Evolutionary conservation across 352 stramenopile genomes (phyloP).

Genomic region (Globisporangium yorkense): DNA sequence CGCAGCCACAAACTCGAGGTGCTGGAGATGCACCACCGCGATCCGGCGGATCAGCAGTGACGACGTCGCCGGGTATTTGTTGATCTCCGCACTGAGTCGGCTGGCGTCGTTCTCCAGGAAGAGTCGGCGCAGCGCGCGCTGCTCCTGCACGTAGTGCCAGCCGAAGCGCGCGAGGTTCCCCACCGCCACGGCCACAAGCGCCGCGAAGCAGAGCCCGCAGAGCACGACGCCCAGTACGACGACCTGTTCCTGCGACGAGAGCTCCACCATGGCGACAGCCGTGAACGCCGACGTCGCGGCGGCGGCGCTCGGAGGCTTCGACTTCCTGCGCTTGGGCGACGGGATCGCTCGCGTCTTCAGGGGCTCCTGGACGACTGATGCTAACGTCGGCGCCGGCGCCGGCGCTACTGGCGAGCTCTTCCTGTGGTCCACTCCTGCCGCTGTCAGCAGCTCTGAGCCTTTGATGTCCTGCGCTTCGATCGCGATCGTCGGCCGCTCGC

Average conservation of each 20-base stretch:
- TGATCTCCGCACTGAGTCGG: slow-evolving; percentile 23
- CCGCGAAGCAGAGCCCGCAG: slow-evolving; percentile 29
- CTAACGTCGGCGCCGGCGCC: too few species aligned
- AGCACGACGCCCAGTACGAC: slow-evolving; percentile 53
- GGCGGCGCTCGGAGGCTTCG: neutral
- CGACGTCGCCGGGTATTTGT: slow-evolving; percentile 25
- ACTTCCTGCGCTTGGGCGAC: neutral
- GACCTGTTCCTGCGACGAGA: slow-evolving; percentile 52
- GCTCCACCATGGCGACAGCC: slow-evolving; percentile 33
- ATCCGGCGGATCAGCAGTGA: slow-evolving; percentile 44
- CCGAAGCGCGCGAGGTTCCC: slow-evolving; percentile 36
- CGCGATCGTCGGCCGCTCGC: slow-evolving; percentile 32
- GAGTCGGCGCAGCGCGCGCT: slow-evolving; percentile 29
- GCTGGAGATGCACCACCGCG: slow-evolving; percentile 34
- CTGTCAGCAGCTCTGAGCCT: slow-evolving; percentile 28
- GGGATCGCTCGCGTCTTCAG: neutral
- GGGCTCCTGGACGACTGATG: neutral
- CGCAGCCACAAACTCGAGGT: slow-evolving; percentile 36
- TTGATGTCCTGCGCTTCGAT: slow-evolving; percentile 60
- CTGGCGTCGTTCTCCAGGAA: slow-evolving; percentile 25
- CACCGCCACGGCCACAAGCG: slow-evolving; percentile 23
- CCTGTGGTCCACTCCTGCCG: neutral
- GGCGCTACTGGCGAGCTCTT: neutral
- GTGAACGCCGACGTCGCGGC: neutral
- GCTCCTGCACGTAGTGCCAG: slow-evolving; percentile 40